Evolutionary conservation across 2,329 filamentous ascomycete genomes (phyloP), one percentile per base, ranked within the genome.

Genomic region (Aspergillus spinulosporus): DNA sequence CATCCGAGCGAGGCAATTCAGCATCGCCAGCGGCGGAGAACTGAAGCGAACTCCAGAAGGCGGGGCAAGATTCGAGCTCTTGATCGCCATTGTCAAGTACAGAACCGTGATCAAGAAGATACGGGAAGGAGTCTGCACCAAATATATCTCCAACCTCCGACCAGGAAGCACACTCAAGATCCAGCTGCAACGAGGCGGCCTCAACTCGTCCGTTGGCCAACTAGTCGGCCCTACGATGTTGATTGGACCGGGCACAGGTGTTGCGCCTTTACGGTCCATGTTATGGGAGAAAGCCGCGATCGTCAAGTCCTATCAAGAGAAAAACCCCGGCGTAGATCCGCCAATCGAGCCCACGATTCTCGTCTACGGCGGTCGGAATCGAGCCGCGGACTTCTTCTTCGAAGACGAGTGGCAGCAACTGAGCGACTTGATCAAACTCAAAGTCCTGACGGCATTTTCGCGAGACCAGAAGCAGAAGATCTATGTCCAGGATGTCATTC

Each of bases 31-130:
- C 60, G 88, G 88, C 5, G 87, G 86, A 54, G 62, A 72, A 62
- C 61, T 79, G 50, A 79, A 78, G 61, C 62, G 57, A 34, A 66
- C 66, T 3, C 46, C 65, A 0, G 67, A 73, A 34, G 69, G 75
- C 5, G 63, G 68, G 21, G 82, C 82, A 1, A 75, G 76, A 11
- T 77, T 95, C 21, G 87, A 96, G 53, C 79, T 97, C 3, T 77
- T 96, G 3, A 84, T 92, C 42, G 92, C 94, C 0, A 87, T 97
- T 54, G 92, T 99, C 58, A 92, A 93, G 69, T 97, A 96, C 73
- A 85, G 87, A 60, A 96, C 92, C 1, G 85, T 96, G 29, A 88
- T 96, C 58, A 90, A 89, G 67, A 88, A 89, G 59, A 87, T 89
- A 2, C 84, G 94, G 14, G 84, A 93, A 66, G 94, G 94, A 1